These are phyloP conservation scores for Quercus lobata DNA, from an alignment of 331 rosid species.

Conservation along the genomic window DNA sequence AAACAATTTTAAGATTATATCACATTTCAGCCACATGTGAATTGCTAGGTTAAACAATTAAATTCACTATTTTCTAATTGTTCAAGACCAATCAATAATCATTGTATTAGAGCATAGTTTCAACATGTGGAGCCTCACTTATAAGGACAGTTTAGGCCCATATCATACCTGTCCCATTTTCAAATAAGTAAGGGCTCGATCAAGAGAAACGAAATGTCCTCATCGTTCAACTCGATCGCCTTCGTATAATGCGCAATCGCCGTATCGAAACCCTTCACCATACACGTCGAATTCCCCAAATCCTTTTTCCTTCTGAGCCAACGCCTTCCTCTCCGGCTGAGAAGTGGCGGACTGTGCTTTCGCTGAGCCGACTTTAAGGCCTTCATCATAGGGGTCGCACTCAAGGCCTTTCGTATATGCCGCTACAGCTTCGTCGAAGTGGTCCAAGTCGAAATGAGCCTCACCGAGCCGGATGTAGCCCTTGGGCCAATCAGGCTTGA, in stretches of 20 bases:
- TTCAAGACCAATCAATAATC: neutral
- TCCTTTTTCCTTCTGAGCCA: slow-evolving; percentile 22
- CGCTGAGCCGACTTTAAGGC: slow-evolving; percentile 52
- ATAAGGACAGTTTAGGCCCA: too few relatives aligned
- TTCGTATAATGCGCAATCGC: slow-evolving; percentile 68
- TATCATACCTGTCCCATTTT: slow-evolving; percentile 71
- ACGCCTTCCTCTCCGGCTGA: neutral
- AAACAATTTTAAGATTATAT: too few relatives aligned
- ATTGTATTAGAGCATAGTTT: too few relatives aligned
- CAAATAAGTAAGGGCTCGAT: slow-evolving; percentile 82
- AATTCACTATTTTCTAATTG: slow-evolving; percentile 19
- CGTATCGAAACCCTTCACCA: slow-evolving; percentile 41
- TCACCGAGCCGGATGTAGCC: slow-evolving; percentile 91
- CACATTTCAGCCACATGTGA: too few relatives aligned
- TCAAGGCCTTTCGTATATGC: slow-evolving; percentile 45
- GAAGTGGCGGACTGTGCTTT: slow-evolving; percentile 35
- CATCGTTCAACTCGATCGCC: slow-evolving; percentile 74
- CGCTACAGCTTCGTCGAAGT: slow-evolving; percentile 48
- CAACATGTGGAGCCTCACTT: too few relatives aligned
- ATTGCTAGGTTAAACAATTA: too few relatives aligned
- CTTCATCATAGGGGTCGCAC: slow-evolving; percentile 71
- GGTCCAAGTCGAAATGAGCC: slow-evolving; percentile 64
- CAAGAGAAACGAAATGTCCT: slow-evolving; percentile 62
- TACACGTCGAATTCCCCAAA: too few relatives aligned
- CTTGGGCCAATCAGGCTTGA: slow-evolving; percentile 77